These are phyloP conservation scores for Geotrichum citri-aurantii DNA, from an alignment of 1,139 yeast genomes.

Conservation along the genomic window DNA sequence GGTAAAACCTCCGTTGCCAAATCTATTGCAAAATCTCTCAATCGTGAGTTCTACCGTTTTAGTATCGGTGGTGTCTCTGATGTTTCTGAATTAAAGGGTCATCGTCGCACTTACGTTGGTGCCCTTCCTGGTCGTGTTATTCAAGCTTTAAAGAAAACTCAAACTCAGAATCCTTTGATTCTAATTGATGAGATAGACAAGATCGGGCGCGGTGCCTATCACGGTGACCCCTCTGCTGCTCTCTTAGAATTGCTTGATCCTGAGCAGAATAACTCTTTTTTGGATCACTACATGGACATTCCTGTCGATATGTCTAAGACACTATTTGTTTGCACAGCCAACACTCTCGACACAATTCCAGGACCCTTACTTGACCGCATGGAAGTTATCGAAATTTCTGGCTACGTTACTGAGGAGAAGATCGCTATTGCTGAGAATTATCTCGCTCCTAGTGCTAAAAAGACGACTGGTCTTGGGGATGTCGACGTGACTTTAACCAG, in stretches of 20 bases:
- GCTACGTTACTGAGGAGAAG: conserved; percentile 91
- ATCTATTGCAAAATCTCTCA: conserved; percentile 83
- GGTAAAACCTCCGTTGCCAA: conserved; percentile 96
- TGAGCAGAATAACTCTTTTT: conserved; percentile 83
- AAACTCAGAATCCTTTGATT: conserved; percentile 86
- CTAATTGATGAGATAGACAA: conserved; percentile 94
- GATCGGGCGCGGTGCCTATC: conserved; percentile 54
- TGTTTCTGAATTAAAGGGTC: conserved; percentile 96
- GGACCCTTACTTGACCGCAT: conserved; percentile 91
- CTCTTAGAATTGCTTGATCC: conserved; percentile 90
- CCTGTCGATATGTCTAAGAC: conserved; percentile 91
- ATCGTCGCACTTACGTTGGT: conserved; percentile 93
- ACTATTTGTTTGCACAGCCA: conserved; percentile 95
- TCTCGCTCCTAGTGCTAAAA: conserved; percentile 78
- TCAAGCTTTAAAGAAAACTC: conserved; percentile 81
- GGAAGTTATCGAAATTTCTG: conserved; percentile 93
- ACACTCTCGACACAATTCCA: conserved; percentile 82
- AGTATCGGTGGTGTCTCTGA: conserved; percentile 97
- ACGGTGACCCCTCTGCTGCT: conserved; percentile 95
- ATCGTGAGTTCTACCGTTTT: conserved; percentile 81
- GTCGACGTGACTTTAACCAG: conserved; percentile 60
- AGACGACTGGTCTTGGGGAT: conserved; percentile 69
- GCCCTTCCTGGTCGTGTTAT: conserved; percentile 93
- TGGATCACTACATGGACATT: conserved; percentile 88
- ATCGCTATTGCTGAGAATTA: conserved; percentile 85